Evolutionary conservation across 495 filamentous ascomycete genomes (phyloP).

Genomic region (Penicillium dipodomyicola): DNA sequence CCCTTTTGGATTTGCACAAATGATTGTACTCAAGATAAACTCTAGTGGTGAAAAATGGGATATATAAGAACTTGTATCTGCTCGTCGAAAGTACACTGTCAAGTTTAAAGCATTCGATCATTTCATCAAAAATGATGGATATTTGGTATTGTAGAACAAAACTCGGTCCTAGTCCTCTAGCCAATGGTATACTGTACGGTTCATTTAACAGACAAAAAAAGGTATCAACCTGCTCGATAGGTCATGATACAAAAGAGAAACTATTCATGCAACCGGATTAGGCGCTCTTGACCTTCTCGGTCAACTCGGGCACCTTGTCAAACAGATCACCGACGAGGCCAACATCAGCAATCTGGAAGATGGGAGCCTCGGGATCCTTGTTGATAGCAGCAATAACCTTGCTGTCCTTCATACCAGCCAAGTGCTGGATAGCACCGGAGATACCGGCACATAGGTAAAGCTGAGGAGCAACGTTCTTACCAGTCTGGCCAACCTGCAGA

Average conservation of each 20-base stretch:
- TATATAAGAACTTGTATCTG: too few relatives aligned
- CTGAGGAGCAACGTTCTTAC: slow-evolving; percentile 96
- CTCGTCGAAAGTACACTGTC: neutral
- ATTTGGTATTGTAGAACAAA: slow-evolving; percentile 18
- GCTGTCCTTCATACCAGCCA: slow-evolving; percentile 99
- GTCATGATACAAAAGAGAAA: slow-evolving; percentile 28
- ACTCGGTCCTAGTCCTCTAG: slow-evolving; percentile 20
- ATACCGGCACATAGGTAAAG: slow-evolving; percentile 95
- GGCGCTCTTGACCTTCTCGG: slow-evolving; percentile 78
- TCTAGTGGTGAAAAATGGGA: too few relatives aligned
- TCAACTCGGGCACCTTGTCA: slow-evolving; percentile 92
- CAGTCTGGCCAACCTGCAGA: slow-evolving; percentile 95
- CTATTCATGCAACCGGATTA: slow-evolving; percentile 30
- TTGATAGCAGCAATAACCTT: slow-evolving; percentile 99
- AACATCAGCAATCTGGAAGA: slow-evolving; percentile 97
- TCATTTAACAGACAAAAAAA: slow-evolving; percentile 23
- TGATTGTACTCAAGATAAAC: too few relatives aligned
- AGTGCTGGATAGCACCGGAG: slow-evolving; percentile 94
- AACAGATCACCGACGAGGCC: slow-evolving; percentile 94
- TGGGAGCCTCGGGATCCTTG: slow-evolving; percentile 94
- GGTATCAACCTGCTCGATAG: slow-evolving; percentile 20
- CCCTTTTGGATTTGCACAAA: too few relatives aligned
- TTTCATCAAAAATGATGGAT: neutral
- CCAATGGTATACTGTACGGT: slow-evolving; percentile 37
- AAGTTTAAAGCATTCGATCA: neutral